A percentile compares a stretch with the other conserved stretches of the same genome.
Conservation (phyloP, 2,329 filamentous ascomycete species). For the Diaporthe sp. region DNA sequence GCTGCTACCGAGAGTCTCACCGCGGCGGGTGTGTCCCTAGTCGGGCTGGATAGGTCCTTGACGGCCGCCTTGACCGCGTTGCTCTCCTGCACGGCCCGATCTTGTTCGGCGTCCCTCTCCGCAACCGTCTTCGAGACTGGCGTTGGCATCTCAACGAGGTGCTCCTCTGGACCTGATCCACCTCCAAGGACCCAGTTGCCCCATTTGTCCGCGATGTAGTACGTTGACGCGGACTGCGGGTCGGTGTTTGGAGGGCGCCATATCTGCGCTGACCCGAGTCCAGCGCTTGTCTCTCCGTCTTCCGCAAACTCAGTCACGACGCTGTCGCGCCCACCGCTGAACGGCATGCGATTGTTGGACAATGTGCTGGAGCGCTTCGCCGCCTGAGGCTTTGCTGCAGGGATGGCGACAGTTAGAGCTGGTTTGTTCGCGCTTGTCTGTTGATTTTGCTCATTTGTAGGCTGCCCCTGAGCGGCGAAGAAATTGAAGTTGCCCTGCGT, state of each 20-base stretch:
- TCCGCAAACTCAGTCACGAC: conserved; percentile 67
- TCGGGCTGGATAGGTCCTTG: conserved; percentile 39
- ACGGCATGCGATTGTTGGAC: conserved; percentile 32
- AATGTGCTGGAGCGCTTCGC: conserved; percentile 26
- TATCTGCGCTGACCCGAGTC: conserved; percentile 53
- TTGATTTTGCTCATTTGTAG: conserved; percentile 42
- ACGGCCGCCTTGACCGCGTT: conserved; percentile 40
- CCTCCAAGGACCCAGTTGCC: conserved; percentile 67
- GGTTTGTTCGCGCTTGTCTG: conserved; percentile 51
- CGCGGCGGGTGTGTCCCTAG: conserved; percentile 43
- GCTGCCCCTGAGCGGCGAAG: not conserved
- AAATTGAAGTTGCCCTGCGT: conserved; percentile 34
- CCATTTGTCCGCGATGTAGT: conserved; percentile 64
- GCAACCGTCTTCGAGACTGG: conserved; percentile 36
- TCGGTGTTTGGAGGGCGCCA: conserved; percentile 64
- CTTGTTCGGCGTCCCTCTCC: conserved; percentile 34
- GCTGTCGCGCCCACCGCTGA: conserved; percentile 53
- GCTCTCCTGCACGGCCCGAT: conserved; percentile 23
- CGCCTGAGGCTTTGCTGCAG: conserved; percentile 36
- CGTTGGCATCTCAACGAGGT: conserved; percentile 45
- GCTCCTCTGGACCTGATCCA: conserved; percentile 44
- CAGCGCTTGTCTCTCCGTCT: conserved; percentile 54
- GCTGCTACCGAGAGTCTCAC: not conserved
- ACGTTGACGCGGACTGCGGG: conserved; percentile 58
- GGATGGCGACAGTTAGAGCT: conserved; percentile 56